Conservation (phyloP, 768 basidiomycete genomes). For the Mycena rosella region DNA sequence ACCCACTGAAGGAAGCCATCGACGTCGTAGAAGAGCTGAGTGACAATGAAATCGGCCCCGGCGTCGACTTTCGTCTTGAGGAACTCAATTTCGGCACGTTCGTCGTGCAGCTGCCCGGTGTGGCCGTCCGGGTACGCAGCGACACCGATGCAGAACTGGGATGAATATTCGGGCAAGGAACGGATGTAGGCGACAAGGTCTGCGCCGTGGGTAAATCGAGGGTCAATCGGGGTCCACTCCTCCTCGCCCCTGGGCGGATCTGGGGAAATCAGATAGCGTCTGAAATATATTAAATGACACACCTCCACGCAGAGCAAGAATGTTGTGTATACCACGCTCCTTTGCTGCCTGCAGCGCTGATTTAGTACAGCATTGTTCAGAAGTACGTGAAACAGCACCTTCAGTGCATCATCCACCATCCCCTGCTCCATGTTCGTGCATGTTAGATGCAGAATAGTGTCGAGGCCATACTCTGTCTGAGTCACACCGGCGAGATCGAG, state of each 20-base stretch:
- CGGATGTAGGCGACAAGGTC: constrained; percentile 96
- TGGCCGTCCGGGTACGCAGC: constrained; percentile 98
- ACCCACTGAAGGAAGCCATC: constrained; percentile 88
- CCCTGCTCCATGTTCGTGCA: constrained; percentile 97
- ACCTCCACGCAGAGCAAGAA: constrained; percentile 95
- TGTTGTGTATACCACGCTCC: constrained; percentile 84
- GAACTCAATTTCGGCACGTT: constrained; percentile 74
- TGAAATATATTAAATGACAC: constrained; percentile 36
- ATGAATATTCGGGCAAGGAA: constrained; percentile 78
- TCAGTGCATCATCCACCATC: constrained; percentile 86
- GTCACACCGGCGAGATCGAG: constrained; percentile 87
- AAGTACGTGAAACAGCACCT: constrained; percentile 60
- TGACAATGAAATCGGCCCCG: constrained; percentile 96
- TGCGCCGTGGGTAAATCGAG: constrained; percentile 83
- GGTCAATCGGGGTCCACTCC: constrained; percentile 90
- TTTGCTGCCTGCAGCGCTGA: constrained; percentile 72
- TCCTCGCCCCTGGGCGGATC: constrained; percentile 96
- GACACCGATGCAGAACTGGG: constrained; percentile 94
- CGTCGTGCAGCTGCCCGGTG: constrained; percentile 67
- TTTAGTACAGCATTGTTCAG: constrained; percentile 8
- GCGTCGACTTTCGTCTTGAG: constrained; percentile 92
- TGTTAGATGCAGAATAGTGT: constrained; percentile 94
- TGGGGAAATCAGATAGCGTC: constrained; percentile 44
- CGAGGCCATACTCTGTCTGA: constrained; percentile 79
- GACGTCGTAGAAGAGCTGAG: constrained; percentile 98